Evolutionary conservation across 257 asterid genomes (phyloP).

Genomic region (Plantago major): DNA sequence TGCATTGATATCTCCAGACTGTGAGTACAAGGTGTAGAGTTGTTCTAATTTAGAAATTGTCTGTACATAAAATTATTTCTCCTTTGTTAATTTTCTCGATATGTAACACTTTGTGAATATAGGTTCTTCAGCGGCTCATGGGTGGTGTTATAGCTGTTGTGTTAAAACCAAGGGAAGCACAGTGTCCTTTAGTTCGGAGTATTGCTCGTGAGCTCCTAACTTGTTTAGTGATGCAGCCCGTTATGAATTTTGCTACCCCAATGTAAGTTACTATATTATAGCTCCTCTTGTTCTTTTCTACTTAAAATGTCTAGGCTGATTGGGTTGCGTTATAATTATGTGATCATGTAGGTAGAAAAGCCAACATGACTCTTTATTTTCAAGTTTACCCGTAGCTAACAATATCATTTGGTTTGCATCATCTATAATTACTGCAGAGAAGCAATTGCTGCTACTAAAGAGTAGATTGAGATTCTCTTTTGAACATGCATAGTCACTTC

Average conservation of each 20-base stretch:
- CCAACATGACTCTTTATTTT: slow-evolving; percentile 2
- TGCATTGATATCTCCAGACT: slow-evolving; percentile 89
- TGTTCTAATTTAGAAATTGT: slow-evolving; percentile 39
- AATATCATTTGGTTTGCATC: too few species aligned
- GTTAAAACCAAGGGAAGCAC: slow-evolving; percentile 92
- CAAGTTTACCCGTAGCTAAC: too few species aligned
- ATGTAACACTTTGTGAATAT: slow-evolving; percentile 27
- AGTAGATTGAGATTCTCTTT: too few species aligned
- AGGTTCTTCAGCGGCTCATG: slow-evolving; percentile 94
- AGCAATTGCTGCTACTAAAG: too few species aligned
- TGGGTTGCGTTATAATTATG: slow-evolving; percentile 11
- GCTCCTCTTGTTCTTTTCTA: slow-evolving; percentile 10
- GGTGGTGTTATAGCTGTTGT: slow-evolving; percentile 88
- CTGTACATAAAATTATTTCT: slow-evolving; percentile 10
- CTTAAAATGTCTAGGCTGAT: slow-evolving; percentile 7
- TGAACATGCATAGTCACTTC: too few species aligned
- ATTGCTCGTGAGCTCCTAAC: slow-evolving; percentile 92
- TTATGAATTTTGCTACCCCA: slow-evolving; percentile 90
- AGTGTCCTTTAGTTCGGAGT: slow-evolving; percentile 87
- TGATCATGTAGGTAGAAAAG: slow-evolving; percentile 8
- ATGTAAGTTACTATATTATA: slow-evolving; percentile 50
- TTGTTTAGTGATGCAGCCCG: slow-evolving; percentile 90
- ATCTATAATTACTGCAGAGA: too few species aligned
- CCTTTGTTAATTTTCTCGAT: slow-evolving; percentile 18
- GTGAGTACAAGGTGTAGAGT: slow-evolving; percentile 99